Base-by-base conservation (phyloP, 169 alveolate genomes). In the Cryptosporidium felis region DNA sequence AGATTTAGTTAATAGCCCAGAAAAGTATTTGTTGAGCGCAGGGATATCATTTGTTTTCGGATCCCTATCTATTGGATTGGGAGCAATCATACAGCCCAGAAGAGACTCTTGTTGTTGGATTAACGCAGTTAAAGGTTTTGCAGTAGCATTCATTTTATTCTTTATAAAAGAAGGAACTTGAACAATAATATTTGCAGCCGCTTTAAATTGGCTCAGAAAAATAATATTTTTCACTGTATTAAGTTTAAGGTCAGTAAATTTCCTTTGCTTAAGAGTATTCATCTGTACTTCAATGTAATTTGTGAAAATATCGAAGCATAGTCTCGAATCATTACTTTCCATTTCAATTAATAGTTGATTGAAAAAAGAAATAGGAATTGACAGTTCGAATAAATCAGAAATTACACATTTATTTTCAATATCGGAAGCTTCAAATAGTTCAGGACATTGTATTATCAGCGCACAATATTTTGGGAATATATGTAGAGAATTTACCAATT, bases 41-140 rank as follows among this genome's bases (percentile, higher is more conserved):
- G 56, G 88, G 80, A 81, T 89, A 42, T 60, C 80, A 80, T 85
- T 82, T 14, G 90, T 82, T 53, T 85, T 82, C 30, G 80, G 89
- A 34, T 82, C 91, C 34, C 79, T 89, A 23, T 89, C 90, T 14
- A 61, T 79, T 26, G 90, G 80, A 82, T 89, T 89, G 49, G 92
- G 92, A 80, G 81, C 80, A 28, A 88, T 89, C 12, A 89, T 51
- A 42, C 85, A 49, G 2, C 85, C 85, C 41, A 74, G 56, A 21
- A 74, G 38, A 74, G 85, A 74, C 2, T 41, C 36, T 21, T 36
- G 36, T 36, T 74, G 85, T 53, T 53, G 67, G 28, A 56, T 3
- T 10, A 74, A 53, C 2, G 74, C 85, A 9, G 85, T 40, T 4
- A 67, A 74, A 30, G 38, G 38, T 23, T 56, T 56, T 9, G 40